These are phyloP conservation scores for Amanita exitialis DNA, from an alignment of 768 basidiomycete species.

Conservation along the genomic window DNA sequence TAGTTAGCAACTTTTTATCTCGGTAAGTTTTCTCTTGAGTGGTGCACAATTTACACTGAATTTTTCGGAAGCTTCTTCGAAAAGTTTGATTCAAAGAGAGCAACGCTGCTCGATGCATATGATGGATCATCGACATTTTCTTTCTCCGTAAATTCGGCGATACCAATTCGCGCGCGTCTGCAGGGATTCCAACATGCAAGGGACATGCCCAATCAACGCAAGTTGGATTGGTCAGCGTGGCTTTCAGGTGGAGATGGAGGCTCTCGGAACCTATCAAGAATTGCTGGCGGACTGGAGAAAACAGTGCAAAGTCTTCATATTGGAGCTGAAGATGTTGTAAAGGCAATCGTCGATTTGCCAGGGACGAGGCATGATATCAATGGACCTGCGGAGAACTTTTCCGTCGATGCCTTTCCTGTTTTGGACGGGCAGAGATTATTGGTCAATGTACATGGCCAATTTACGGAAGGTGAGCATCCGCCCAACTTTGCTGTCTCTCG, in stretches of 20 bases:
- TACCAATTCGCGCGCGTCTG: constrained; percentile 69
- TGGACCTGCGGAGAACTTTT: constrained; percentile 73
- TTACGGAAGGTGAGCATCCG: constrained; percentile 61
- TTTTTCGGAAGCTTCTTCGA: constrained; percentile 61
- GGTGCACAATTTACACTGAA: constrained; percentile 8
- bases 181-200: constrained; percentile 54
- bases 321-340: constrained; percentile 54
- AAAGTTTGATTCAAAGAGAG: constrained; percentile 70
- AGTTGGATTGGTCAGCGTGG: constrained; percentile 74
- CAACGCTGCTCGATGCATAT: constrained; percentile 61
- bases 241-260: constrained; percentile 40
- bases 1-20: constrained; percentile 72
- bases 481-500: background rate
- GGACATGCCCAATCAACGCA: constrained; percentile 74
- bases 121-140: constrained; percentile 87
- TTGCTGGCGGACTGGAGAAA: constrained; percentile 52
- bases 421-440: constrained; percentile 56
- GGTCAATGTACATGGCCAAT: constrained; percentile 80
- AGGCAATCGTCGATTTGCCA: constrained; percentile 57
- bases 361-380: constrained; percentile 75
- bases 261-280: constrained; percentile 70
- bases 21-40: constrained; percentile 36
- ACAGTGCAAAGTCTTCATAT: constrained; percentile 59
- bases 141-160: constrained; percentile 74
- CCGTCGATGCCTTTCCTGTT: constrained; percentile 79